Evolutionary conservation across 2,329 filamentous ascomycete species (phyloP).

Genomic region (Penicillium glabrum): DNA sequence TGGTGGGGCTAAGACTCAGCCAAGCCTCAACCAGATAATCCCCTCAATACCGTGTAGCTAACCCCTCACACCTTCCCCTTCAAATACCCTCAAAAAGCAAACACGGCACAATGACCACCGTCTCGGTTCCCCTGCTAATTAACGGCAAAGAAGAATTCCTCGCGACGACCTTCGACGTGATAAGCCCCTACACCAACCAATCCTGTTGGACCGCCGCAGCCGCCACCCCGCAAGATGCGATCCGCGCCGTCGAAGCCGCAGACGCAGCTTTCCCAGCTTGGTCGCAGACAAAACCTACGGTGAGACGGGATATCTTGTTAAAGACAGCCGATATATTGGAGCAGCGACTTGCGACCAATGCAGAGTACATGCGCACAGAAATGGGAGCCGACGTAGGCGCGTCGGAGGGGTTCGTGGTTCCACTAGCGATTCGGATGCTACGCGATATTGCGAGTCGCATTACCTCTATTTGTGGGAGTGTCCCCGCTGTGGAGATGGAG

Average conservation of each 20-base stretch:
- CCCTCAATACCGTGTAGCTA: neutral
- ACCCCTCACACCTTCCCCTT: neutral
- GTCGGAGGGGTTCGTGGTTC: constrained; percentile 32
- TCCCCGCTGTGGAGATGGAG: constrained; percentile 51
- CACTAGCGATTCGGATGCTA: constrained; percentile 40
- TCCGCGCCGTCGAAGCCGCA: constrained; percentile 57
- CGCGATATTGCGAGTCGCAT: constrained; percentile 52
- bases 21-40: neutral
- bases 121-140: constrained; percentile 39
- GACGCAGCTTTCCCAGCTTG: constrained; percentile 65
- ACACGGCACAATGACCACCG: neutral
- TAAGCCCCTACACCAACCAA: constrained; percentile 55
- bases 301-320: constrained; percentile 68
- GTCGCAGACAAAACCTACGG: constrained; percentile 60
- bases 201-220: constrained; percentile 55
- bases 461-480: constrained; percentile 47
- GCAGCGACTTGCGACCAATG: constrained; percentile 51
- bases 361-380: constrained; percentile 57
- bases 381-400: constrained; percentile 49
- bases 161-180: constrained; percentile 44
- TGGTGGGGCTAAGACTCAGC: neutral
- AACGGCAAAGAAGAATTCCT: constrained; percentile 36
- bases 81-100: neutral
- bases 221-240: constrained; percentile 45
- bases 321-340: constrained; percentile 63